phyloP scores from a whole-genome alignment of 2,329 filamentous ascomycete genomes.

The Amauroascus niger region DNA sequence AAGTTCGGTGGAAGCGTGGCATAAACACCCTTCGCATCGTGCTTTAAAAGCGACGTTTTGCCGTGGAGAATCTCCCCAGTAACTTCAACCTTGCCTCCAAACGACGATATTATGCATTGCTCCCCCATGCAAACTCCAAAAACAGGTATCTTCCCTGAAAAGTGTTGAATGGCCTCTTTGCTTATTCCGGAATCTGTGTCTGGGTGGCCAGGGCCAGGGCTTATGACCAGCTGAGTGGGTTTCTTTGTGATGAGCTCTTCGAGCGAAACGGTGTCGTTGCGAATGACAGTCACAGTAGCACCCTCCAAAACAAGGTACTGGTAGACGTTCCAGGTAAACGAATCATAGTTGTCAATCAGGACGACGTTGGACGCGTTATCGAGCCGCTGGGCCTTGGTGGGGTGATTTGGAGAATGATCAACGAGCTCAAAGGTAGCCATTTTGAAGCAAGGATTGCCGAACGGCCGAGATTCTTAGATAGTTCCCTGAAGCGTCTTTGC shows the following conservation, averaged over 20 bases:
- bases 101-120: constrained; percentile 94
- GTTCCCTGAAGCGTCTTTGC: not conserved
- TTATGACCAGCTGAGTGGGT: constrained; percentile 89
- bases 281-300: constrained; percentile 75
- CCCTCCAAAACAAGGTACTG: constrained; percentile 97
- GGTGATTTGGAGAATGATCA: constrained; percentile 76
- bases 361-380: constrained; percentile 80
- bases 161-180: constrained; percentile 80
- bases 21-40: constrained; percentile 90
- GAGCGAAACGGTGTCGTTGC: constrained; percentile 84
- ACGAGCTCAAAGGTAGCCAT: constrained; percentile 27
- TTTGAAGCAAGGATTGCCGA: not conserved
- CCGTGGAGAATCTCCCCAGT: constrained; percentile 95
- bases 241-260: constrained; percentile 73
- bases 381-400: constrained; percentile 61
- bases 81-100: constrained; percentile 80
- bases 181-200: constrained; percentile 85
- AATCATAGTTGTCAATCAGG: constrained; percentile 98
- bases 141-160: constrained; percentile 87
- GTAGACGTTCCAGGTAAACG: constrained; percentile 98
- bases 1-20: constrained; percentile 67
- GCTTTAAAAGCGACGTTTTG: constrained; percentile 83
- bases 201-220: constrained; percentile 89
- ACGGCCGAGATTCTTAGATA: not conserved
- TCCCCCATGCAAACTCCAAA: constrained; percentile 99